Evolutionary conservation across 2,329 filamentous ascomycete species (phyloP), one percentile per base, ranked within the genome.

Genomic region (Thelonectria rubi): DNA sequence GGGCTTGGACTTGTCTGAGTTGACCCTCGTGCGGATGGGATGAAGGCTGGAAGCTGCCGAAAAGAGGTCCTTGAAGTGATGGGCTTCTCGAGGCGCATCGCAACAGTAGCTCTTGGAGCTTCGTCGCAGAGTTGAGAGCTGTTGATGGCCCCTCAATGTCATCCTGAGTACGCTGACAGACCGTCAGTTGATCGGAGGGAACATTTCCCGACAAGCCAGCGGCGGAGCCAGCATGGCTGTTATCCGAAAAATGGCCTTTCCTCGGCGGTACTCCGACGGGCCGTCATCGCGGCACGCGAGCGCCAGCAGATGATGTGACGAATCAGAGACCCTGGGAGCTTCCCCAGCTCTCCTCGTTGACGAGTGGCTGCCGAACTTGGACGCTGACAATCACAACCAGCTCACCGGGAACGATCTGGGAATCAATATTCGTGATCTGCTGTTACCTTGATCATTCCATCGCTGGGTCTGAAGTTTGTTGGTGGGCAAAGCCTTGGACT

Each of bases 191-290:
- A 12, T 48, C 17, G 21, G 40, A 43, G 21, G 45, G 12, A 21
- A 47, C 9, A 43, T 7, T 2, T 26, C 42, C 43, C 21, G 39
- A 54, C 24, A 18, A 30, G 11, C 17, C 21, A 24, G 40, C 50
- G 2, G 9, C 43, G 18, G 47, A 43, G 30, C 15, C 17, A 37
- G 42, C 6, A 9, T 40, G 47, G 8, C 21, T 24, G 8, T 18
- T 30, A 14, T n/a, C 17, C 18, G 32, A 37, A 14, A 15, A 32
- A 18, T 47, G 34, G 57, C 30, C 32, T 51, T 48, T 34, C 48
- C 32, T 61, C 53, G 43, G 48, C 48, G 42, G 24, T 47, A 57
- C 43, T 61, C 53, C 48, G 58, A 61, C 53, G 53, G 51, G 26
- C 58, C 39, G 57, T 37, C 14, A 51, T 51, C 24, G 58, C 48